Base-by-base conservation (phyloP, 495 filamentous ascomycete genomes). In the Hypoxylon lienhwacheense region DNA sequence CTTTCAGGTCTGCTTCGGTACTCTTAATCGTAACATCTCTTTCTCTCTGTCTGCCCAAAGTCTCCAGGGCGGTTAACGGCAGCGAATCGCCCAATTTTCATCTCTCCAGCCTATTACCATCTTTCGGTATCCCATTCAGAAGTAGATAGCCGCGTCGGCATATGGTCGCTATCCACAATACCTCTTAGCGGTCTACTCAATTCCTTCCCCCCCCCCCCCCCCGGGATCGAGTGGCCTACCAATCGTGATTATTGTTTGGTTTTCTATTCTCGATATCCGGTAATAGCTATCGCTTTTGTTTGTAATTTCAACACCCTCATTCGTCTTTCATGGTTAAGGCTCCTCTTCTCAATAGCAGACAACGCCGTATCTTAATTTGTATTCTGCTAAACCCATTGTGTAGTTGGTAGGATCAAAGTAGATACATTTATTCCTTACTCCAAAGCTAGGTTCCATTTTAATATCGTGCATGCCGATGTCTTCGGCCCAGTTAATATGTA, bases 161-260 rank as follows among this genome's bases (percentile, higher is more conserved):
- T 29, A 51, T 47, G 20, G 12, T 34, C 15, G 54, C 25, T 39
- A 52, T 53, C 43, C 41, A 47, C 40, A 45, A n/a, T n/a, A n/a
- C n/a, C n/a, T n/a, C n/a, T n/a, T n/a, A n/a, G n/a, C n/a, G n/a
- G n/a, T n/a, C n/a, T 24, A 25, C 12, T 14, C n/a, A 21, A 41
- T 33, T 7, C 19, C 39, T 35, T 12, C 29, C 31, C n/a, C 26
- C 21, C 44, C 33, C 19, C 19, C 4, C 37, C 8, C 34, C 20
- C 36, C 43, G 20, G 8, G 31, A 39, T 31, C 26, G 20, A 36
- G 26, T 54, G 45, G 55, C 32, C 22, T 22, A 5, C 14, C 21
- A 47, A 36, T 33, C 16, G n/a, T 28, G 24, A 10, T 4, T 45
- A n/a, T 32, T 10, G 12, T 8, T 19, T 37, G 1, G 31, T 24